These are phyloP conservation scores for Aspergillus piperis DNA, from an alignment of 2,329 filamentous ascomycete species.

Conservation along the genomic window DNA sequence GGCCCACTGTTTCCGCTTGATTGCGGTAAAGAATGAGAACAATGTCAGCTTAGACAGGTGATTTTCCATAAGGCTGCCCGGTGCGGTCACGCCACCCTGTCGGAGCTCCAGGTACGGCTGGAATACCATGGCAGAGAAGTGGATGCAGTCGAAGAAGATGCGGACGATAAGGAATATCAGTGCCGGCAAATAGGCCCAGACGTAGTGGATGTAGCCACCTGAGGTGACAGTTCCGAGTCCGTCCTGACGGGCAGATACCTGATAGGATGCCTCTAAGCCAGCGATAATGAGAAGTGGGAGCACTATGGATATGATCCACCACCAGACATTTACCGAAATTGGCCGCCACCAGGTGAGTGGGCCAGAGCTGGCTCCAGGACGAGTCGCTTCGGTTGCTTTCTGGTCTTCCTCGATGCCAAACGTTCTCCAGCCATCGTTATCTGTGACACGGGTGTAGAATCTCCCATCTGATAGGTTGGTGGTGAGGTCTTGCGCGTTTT, in stretches of 20 bases:
- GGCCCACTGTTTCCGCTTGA: conserved; percentile 14
- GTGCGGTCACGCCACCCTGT: conserved; percentile 9
- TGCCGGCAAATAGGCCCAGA: conserved; percentile 25
- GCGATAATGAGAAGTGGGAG: conserved; percentile 8
- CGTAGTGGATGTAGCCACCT: conserved; percentile 25
- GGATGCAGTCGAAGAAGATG: conserved; percentile 19
- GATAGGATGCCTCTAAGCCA: conserved; percentile 7
- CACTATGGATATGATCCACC: background rate
- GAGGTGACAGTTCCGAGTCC: conserved; percentile 5
- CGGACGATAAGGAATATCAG: conserved; percentile 21
- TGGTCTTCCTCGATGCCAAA: conserved; percentile 3
- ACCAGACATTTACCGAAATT: background rate
- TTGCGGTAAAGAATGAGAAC: conserved; percentile 58
- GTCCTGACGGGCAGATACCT: conserved; percentile 1
- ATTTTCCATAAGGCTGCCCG: conserved; percentile 21
- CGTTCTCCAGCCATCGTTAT: background rate
- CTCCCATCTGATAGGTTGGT: background rate
- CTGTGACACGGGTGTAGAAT: background rate
- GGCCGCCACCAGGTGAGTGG: conserved; percentile 6
- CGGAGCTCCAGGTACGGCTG: conserved; percentile 22
- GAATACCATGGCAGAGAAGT: conserved; percentile 21
- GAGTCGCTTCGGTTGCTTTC: background rate
- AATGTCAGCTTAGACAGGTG: conserved; percentile 32
- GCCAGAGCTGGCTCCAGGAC: background rate
- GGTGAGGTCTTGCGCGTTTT: background rate